These are phyloP conservation scores for Hygrocybe punicea DNA, from an alignment of 768 basidiomycete genomes.

Conservation along the genomic window DNA sequence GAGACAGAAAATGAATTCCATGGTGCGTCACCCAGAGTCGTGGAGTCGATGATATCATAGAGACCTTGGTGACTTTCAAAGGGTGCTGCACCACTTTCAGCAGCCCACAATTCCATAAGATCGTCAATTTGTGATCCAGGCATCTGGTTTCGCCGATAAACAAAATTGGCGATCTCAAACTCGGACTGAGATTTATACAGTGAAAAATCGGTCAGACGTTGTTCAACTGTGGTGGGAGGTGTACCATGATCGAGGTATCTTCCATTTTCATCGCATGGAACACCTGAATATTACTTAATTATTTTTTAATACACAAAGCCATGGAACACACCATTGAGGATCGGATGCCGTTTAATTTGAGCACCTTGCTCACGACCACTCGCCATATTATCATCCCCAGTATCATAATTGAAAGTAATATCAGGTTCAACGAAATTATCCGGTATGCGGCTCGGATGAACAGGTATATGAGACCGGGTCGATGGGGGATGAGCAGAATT, in stretches of 20 bases:
- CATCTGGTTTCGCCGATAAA: conserved; percentile 3
- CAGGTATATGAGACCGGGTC: too few species aligned
- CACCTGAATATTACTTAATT: not conserved
- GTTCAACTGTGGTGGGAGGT: not conserved
- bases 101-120: conserved; percentile 3
- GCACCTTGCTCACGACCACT: too few species aligned
- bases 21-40: too few species aligned
- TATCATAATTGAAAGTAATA: too few species aligned
- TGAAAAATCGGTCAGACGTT: not conserved
- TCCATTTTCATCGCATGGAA: not conserved
- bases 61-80: not conserved
- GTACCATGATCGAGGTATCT: not conserved
- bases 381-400: too few species aligned
- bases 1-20: not conserved
- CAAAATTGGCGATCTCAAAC: conserved; percentile 4
- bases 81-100: not conserved
- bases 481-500: too few species aligned
- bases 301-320: too few species aligned
- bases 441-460: too few species aligned
- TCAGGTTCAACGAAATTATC: too few species aligned
- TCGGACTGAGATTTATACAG: not conserved
- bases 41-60: too few species aligned
- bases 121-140: not conserved
- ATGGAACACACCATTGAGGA: too few species aligned
- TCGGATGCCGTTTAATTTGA: too few species aligned